phyloP scores from a whole-genome alignment of 257 asterid genomes.

The Mentha longifolia region DNA sequence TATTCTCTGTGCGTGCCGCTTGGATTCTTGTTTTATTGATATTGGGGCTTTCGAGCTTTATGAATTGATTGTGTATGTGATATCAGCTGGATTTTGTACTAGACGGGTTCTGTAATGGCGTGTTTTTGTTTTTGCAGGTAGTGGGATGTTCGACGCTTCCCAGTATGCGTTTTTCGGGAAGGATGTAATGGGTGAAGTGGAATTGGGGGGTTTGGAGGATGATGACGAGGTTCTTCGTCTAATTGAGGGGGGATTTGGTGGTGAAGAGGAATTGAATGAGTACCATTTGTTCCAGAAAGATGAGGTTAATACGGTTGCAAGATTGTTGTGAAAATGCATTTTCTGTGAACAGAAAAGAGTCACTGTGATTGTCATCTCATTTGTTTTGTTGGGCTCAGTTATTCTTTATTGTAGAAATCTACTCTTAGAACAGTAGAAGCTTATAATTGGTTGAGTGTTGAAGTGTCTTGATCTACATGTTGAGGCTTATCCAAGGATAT shows the following conservation, averaged over 20 bases:
- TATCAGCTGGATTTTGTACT: slow-evolving; percentile 14
- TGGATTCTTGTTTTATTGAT: slow-evolving; percentile 12
- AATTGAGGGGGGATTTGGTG: slow-evolving; percentile 55
- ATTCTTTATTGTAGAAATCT: neutral
- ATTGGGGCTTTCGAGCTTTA: neutral
- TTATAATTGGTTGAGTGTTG: neutral
- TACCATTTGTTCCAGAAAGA: slow-evolving; percentile 85
- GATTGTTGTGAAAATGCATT: slow-evolving; percentile 1
- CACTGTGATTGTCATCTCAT: slow-evolving; percentile 6
- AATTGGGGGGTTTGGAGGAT: slow-evolving; percentile 73
- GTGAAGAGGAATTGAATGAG: slow-evolving; percentile 65
- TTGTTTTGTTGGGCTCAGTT: neutral
- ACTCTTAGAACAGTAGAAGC: neutral
- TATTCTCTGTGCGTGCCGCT: neutral
- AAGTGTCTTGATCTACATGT: neutral
- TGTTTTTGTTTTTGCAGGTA: slow-evolving; percentile 49
- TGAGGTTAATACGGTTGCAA: slow-evolving; percentile 53
- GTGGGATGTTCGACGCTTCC: slow-evolving; percentile 76
- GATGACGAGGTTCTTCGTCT: slow-evolving; percentile 47
- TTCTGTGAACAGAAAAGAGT: slow-evolving; percentile 9
- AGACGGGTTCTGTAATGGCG: slow-evolving; percentile 23
- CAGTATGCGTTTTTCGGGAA: slow-evolving; percentile 85
- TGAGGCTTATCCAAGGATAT: neutral
- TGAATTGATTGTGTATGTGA: slow-evolving; percentile 8
- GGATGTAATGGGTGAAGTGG: slow-evolving; percentile 61